phyloP scores from a whole-genome alignment of 208 protist genomes.

The Trypanosoma scelopori region DNA sequence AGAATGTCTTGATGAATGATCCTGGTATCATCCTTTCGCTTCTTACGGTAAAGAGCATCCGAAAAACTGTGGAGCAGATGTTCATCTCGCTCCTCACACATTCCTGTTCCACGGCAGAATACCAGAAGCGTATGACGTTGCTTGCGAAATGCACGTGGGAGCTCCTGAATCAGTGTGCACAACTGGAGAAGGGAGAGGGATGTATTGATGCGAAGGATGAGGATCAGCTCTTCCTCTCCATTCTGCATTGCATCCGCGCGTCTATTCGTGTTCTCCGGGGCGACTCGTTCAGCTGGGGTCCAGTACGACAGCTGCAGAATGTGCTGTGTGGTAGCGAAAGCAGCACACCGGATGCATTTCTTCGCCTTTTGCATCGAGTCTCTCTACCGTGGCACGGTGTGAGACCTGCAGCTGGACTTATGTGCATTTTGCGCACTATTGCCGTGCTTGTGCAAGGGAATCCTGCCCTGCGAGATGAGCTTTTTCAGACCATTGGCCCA shows the following conservation, averaged over 20 bases:
- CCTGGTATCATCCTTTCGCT: slow-evolving; percentile 27
- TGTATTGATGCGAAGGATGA: slow-evolving; percentile 12
- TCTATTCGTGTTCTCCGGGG: slow-evolving; percentile 24
- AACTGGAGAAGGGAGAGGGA: slow-evolving; percentile 9
- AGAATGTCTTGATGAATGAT: slow-evolving; percentile 13
- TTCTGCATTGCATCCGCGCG: slow-evolving; percentile 37
- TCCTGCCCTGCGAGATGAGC: slow-evolving; percentile 17
- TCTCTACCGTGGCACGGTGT: slow-evolving; percentile 46
- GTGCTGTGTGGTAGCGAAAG: slow-evolving; percentile 26
- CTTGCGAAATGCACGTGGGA: slow-evolving; percentile 37
- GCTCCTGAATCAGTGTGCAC: slow-evolving; percentile 29
- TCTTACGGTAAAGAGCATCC: slow-evolving; percentile 22
- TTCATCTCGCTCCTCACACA: slow-evolving; percentile 36
- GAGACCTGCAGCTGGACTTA: slow-evolving; percentile 25
- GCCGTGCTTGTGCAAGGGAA: slow-evolving; percentile 33
- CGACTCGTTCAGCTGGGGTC: slow-evolving; percentile 14
- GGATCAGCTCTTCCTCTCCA: slow-evolving; percentile 27
- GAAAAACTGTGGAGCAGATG: slow-evolving; percentile 26
- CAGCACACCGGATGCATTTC: slow-evolving; percentile 33
- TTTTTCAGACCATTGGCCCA: slow-evolving; percentile 32
- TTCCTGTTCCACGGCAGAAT: slow-evolving; percentile 17
- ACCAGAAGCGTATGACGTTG: slow-evolving; percentile 29
- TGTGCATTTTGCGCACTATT: slow-evolving; percentile 34
- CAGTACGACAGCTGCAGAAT: slow-evolving; percentile 45
- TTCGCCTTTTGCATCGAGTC: slow-evolving; percentile 48